Conservation (phyloP, 1,139 yeast species). For the Scheffersomyces insectosa region DNA sequence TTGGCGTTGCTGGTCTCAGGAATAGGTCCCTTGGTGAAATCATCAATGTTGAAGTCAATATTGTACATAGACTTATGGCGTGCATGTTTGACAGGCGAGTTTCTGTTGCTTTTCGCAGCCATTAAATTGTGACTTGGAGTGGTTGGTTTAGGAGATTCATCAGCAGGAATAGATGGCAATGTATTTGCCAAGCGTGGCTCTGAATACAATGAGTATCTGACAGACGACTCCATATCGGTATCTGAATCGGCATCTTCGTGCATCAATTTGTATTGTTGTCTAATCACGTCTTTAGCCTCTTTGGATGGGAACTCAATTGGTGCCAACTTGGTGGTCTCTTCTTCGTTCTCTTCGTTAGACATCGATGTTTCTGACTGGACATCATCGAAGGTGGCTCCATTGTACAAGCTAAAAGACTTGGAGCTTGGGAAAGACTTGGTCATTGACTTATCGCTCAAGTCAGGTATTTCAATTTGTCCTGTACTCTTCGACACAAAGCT, state of each 20-base stretch:
- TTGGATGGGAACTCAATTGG: slow-evolving; percentile 38
- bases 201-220: slow-evolving; percentile 13
- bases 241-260: slow-evolving; percentile 31
- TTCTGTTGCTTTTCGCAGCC: slow-evolving; percentile 2
- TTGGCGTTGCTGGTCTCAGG: not conserved
- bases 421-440: slow-evolving; percentile 21
- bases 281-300: slow-evolving; percentile 30
- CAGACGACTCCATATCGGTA: slow-evolving; percentile 25
- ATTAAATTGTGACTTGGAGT: not conserved
- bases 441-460: slow-evolving; percentile 27
- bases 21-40: not conserved
- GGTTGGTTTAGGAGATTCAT: not conserved
- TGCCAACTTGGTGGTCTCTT: slow-evolving; percentile 19
- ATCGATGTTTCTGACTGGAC: slow-evolving; percentile 20
- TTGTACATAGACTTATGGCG: slow-evolving; percentile 43
- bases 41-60: slow-evolving; percentile 25
- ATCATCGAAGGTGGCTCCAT: slow-evolving; percentile 35
- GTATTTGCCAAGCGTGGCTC: not conserved
- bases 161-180: not conserved
- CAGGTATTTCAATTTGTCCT: slow-evolving; percentile 50
- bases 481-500: slow-evolving; percentile 26
- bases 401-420: slow-evolving; percentile 21
- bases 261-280: slow-evolving; percentile 26
- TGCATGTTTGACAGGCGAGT: slow-evolving; percentile 36
- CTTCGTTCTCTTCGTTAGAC: slow-evolving; percentile 12